phyloP scores from a whole-genome alignment of 441 rosid genomes.

The Aleurites moluccanus region DNA sequence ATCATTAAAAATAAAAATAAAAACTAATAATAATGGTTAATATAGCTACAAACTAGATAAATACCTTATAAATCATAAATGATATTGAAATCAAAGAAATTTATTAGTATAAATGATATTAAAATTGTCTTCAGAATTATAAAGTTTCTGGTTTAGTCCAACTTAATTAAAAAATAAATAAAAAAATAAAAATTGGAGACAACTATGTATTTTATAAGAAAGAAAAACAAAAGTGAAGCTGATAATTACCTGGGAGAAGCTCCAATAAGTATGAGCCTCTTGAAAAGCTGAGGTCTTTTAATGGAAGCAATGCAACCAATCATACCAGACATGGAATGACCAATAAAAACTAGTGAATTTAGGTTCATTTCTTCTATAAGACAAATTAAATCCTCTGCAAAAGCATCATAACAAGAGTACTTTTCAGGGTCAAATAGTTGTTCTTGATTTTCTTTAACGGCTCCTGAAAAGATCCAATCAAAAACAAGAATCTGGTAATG shows the following conservation, averaged over 20 bases:
- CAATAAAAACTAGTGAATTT: constrained; percentile 53
- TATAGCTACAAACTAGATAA: no score
- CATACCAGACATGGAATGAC: constrained; percentile 91
- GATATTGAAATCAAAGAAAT: no score
- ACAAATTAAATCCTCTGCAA: constrained; percentile 54
- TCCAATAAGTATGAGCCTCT: constrained; percentile 52
- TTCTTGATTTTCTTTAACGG: constrained; percentile 48
- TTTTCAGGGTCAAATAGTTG: constrained; percentile 53
- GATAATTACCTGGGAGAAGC: constrained; percentile 71
- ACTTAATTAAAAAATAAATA: not conserved
- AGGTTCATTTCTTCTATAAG: constrained; percentile 63
- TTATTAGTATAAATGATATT: no score
- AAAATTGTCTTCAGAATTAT: no score
- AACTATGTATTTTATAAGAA: not conserved
- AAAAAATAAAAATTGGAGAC: not conserved
- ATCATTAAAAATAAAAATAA: no score
- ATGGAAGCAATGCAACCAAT: constrained; percentile 83
- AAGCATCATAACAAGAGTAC: constrained; percentile 56
- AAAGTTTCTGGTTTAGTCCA: no score
- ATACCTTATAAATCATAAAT: no score
- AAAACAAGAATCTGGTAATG: constrained; percentile 53
- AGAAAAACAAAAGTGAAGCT: not conserved
- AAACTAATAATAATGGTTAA: no score
- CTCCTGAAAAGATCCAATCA: constrained; percentile 79
- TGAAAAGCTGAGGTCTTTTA: constrained; percentile 69